A percentile compares a stretch with the other conserved stretches of the same genome.
Conservation (phyloP, 1,284 basidiomycete species). For the Malassezia caprae region DNA sequence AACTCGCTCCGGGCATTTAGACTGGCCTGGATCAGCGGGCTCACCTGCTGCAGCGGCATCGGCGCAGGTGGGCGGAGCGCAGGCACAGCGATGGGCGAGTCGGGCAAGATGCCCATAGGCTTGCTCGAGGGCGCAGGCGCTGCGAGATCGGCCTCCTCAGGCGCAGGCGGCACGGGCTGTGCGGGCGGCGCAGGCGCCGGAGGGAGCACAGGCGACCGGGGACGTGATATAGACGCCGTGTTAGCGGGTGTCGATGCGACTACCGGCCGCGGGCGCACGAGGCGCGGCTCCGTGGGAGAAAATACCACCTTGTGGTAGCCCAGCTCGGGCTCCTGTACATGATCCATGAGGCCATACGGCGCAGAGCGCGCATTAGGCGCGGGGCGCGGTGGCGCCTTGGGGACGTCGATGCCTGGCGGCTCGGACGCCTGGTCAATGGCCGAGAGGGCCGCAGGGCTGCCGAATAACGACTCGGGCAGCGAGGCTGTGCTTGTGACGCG, state of each 20-base stretch:
- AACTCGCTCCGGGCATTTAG: conserved; percentile 42
- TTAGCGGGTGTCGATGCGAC: conserved; percentile 2
- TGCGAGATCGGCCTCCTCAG: neutral
- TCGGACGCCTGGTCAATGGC: neutral
- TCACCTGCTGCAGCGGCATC: conserved; percentile 37
- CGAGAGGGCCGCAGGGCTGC: neutral
- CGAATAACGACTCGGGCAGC: neutral
- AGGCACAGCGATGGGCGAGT: conserved; percentile 19
- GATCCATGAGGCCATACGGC: neutral
- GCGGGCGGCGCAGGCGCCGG: neutral
- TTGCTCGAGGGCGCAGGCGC: neutral
- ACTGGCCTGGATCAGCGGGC: conserved; percentile 46
- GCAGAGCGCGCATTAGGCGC: neutral
- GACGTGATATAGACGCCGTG: neutral
- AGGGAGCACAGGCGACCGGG: neutral
- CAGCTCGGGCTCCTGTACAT: neutral
- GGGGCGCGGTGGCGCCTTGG: conserved; percentile 12
- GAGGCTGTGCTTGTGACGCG: conserved; percentile 5
- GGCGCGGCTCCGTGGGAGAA: conserved; percentile 2
- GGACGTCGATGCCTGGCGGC: neutral
- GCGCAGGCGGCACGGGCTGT: neutral
- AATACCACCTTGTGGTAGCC: conserved; percentile 5
- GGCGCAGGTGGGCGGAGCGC: conserved; percentile 20
- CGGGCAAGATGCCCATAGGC: neutral
- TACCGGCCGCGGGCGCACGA: conserved; percentile 17